Base-by-base conservation (phyloP, 2,329 filamentous ascomycete genomes). In the Talaromyces sp. region DNA sequence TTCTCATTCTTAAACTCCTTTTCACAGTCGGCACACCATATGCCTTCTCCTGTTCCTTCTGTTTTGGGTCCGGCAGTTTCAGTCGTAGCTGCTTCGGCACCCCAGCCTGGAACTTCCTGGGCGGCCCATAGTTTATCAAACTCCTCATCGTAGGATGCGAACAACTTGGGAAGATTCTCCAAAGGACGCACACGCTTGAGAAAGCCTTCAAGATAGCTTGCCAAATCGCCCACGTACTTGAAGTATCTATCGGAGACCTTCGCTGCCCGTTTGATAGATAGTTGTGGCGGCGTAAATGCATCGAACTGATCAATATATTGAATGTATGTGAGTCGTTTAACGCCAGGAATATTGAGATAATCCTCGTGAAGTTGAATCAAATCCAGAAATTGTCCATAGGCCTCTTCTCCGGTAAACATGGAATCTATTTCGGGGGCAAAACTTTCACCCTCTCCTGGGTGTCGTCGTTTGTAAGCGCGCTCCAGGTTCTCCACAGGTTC, bases 1-100 rank as follows among this genome's bases (percentile, higher is more conserved):
- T 97, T 97, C 70, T 95, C 88, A 73, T 97, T 98, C 73, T 91
- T 93, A 80, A 98, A 99, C 67, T 94, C 92, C 79, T 93, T 97
- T 74, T 95, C 90, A 76, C 95, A 99, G 68, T 93, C 93, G 5
- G 89, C 84, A 73, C 95, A 99, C 91, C 91, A 98, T 17, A 93
- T 85, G 0, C 90, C 91, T 61, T 92, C 89, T 0, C 84, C 84
- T 72, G 83, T 73, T 74, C 85, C 83, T 74, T 87, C 82, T 7
- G 84, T 85, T 61, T 79, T 79, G 2, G 80, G 80, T 5, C 72
- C 79, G 29, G 78, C 70, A 1, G 79, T 68, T 0, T 79, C 80
- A 43, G 79, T 78, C 17, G 79, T 64, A 66, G 67, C 34, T 73
- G 74, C 62, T 54, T 91, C 88, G 49, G 82, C 80, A 67, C 86